Evolutionary conservation across 805 yeast genomes (phyloP).

Genomic region (Barnettozyma siamensis): DNA sequence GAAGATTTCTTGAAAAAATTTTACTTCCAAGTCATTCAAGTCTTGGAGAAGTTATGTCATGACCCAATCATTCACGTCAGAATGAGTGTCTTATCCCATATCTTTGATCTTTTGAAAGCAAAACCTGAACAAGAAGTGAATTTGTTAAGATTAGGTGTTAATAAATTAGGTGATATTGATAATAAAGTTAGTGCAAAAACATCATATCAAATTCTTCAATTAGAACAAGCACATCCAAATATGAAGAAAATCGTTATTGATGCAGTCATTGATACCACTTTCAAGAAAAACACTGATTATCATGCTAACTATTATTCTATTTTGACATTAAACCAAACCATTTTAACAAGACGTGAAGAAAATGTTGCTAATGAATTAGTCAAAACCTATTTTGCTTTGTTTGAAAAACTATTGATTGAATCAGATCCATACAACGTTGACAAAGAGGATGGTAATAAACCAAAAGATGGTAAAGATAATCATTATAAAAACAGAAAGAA

Average conservation of each 20-base stretch:
- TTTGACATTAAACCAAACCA: slow-evolving; percentile 87
- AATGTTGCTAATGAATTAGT: slow-evolving; percentile 80
- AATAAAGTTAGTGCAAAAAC: slow-evolving; percentile 87
- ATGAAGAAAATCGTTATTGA: slow-evolving; percentile 83
- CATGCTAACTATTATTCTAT: slow-evolving; percentile 86
- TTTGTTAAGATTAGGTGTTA: slow-evolving; percentile 79
- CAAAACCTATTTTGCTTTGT: slow-evolving; percentile 78
- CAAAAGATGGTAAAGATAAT: slow-evolving; percentile 26
- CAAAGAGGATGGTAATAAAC: slow-evolving; percentile 29
- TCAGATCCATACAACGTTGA: slow-evolving; percentile 46
- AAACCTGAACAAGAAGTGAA: slow-evolving; percentile 98
- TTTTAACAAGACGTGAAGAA: slow-evolving; percentile 69
- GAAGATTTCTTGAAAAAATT: slow-evolving; percentile 82
- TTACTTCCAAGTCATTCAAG: slow-evolving; percentile 70
- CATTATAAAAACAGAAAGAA: slow-evolving; percentile 64
- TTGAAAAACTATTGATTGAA: slow-evolving; percentile 74
- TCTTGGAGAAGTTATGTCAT: slow-evolving; percentile 75
- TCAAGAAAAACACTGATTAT: slow-evolving; percentile 71
- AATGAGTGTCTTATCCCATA: slow-evolving; percentile 65
- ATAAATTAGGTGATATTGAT: slow-evolving; percentile 90
- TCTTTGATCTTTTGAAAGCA: slow-evolving; percentile 71
- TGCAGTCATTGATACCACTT: slow-evolving; percentile 72
- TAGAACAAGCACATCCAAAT: slow-evolving; percentile 91
- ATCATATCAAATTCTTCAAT: slow-evolving; percentile 69
- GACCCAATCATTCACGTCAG: slow-evolving; percentile 89